Conservation (phyloP, 345 rosid species). For the Crucihimalaya himalaica region DNA sequence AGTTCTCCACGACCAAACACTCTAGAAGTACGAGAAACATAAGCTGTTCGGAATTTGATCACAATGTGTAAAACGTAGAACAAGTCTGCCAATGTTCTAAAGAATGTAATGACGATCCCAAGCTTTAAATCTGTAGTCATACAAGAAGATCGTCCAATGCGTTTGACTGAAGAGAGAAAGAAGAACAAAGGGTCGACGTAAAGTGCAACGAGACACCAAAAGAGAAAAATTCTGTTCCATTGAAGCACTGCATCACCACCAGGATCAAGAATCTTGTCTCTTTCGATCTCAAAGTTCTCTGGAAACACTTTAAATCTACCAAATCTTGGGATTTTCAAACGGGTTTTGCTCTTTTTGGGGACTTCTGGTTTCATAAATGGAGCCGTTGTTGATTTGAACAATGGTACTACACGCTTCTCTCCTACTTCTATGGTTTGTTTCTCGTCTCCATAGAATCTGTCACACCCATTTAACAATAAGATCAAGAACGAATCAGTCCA, state of each 20-base stretch:
- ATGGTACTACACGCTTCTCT: conserved; percentile 50
- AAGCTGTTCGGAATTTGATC: conserved; percentile 78
- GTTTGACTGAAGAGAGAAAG: conserved; percentile 62
- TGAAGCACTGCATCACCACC: conserved; percentile 58
- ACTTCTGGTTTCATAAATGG: conserved; percentile 44
- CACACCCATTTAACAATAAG: conserved; percentile 26
- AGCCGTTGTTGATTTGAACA: conserved; percentile 48
- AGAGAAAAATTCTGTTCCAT: conserved; percentile 69
- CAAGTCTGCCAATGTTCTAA: conserved; percentile 70
- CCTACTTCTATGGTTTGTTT: conserved; percentile 36
- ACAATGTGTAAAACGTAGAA: conserved; percentile 64
- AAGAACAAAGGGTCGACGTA: conserved; percentile 87
- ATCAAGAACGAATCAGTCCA: conserved; percentile 14
- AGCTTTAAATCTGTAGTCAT: conserved; percentile 60
- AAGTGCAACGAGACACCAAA: conserved; percentile 73
- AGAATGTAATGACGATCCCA: conserved; percentile 70
- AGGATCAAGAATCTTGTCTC: conserved; percentile 64
- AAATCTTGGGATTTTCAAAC: conserved; percentile 42
- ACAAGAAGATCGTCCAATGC: conserved; percentile 49
- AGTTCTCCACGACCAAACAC: conserved; percentile 87
- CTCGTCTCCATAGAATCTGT: conserved; percentile 55
- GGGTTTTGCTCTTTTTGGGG: conserved; percentile 20
- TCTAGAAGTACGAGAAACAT: conserved; percentile 70
- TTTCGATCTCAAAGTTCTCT: conserved; percentile 49
- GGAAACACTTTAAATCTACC: conserved; percentile 63